Base-by-base conservation (phyloP, 805 yeast genomes). In the Clavispora asparagi region DNA sequence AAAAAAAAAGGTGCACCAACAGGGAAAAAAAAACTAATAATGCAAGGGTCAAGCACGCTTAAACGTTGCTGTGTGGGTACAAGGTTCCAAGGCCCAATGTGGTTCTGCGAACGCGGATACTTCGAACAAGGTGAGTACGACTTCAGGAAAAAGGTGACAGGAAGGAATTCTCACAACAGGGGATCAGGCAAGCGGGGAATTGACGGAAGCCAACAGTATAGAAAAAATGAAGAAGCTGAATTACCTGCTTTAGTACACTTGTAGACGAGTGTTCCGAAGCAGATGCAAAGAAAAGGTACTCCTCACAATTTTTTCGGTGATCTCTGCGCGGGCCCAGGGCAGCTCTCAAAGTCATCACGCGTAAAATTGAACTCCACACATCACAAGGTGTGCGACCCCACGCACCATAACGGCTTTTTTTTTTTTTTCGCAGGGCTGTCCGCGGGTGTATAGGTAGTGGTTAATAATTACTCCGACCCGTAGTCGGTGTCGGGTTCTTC, bases 311-410 rank as follows among this genome's bases (percentile, higher is more conserved):
- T 39, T 49, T 49, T 46, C 47, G 39, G 43, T 44, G 53, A 50
- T 50, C 51, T 50, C 50, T 47, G 53, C 53, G 53, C 53, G 47
- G 26, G n/a, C 1, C 37, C 25, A 17, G 25, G 23, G 7, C 25
- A 25, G 31, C 41, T 29, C 42, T 28, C 28, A 17, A 16, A 12
- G 19, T 19, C 31, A 16, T 40, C 30, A 30, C 39, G 25, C 44
- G 38, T 31, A 35, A 26, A 41, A 42, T 43, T 46, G 50, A 46
- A 36, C 50, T 37, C 44, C 50, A 46, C 51, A 48, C 51, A 41
- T 41, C 49, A 8, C 31, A 9, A 17, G 9, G 9, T 19, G 29
- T 16, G 14, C 32, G 35, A 11, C 25, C 31, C 14, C 37, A 13
- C 23, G 16, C 13, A 13, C 43, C 16, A 16, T 27, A 30, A 25